Evolutionary conservation across 78 protist species (phyloP).

Genomic region (Dictyostelium purpureum): DNA sequence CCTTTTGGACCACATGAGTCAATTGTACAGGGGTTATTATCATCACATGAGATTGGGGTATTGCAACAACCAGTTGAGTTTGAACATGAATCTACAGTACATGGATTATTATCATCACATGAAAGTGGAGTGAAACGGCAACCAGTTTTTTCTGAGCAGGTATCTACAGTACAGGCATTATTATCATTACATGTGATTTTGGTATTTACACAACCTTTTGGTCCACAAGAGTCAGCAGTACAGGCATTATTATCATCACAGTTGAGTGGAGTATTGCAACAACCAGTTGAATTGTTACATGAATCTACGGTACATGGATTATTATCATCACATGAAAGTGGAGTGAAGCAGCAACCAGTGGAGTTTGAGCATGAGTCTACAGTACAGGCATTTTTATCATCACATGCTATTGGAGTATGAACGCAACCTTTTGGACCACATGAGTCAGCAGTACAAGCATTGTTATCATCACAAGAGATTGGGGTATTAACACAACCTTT

Average conservation of each 20-base stretch:
- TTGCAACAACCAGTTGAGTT: not conserved
- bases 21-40: not conserved
- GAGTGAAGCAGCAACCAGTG: slow-evolving; percentile 44
- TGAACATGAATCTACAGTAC: not conserved
- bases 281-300: slow-evolving; percentile 46
- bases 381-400: slow-evolving; percentile 11
- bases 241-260: slow-evolving; percentile 32
- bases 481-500: slow-evolving; percentile 15
- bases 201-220: not conserved
- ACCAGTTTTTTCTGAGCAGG: not conserved
- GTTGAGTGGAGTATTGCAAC: not conserved
- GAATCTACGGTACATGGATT: slow-evolving; percentile 43
- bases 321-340: not conserved
- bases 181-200: not conserved
- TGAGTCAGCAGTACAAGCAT: not conserved
- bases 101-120: slow-evolving; percentile 4
- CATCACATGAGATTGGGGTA: not conserved
- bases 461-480: slow-evolving; percentile 8
- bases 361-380: slow-evolving; percentile 39
- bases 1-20: not conserved
- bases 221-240: slow-evolving; percentile 36
- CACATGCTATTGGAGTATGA: not conserved
- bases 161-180: slow-evolving; percentile 27
- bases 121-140: slow-evolving; percentile 6
- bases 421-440: slow-evolving; percentile 28